phyloP scores from a whole-genome alignment of 1,284 basidiomycete species.

The Cystobasidiaceae sp. region DNA sequence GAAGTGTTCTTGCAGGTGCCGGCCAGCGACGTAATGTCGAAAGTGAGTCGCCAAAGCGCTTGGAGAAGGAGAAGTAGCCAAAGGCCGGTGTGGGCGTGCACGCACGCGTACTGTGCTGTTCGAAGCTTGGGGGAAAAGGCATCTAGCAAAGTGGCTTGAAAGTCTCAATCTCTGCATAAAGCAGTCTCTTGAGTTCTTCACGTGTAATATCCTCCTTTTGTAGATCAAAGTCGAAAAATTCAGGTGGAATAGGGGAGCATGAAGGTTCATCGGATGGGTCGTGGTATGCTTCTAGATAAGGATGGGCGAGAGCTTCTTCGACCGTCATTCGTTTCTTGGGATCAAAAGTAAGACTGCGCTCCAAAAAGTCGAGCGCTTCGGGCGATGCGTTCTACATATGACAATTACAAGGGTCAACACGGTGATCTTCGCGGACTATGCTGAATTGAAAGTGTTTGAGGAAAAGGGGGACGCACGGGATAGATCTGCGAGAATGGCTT shows the following conservation, averaged over 20 bases:
- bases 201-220: conserved; percentile 90
- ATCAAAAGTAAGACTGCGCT: conserved; percentile 67
- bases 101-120: too few relatives aligned
- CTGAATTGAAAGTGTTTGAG: too few relatives aligned
- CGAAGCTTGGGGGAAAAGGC: too few relatives aligned
- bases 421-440: too few relatives aligned
- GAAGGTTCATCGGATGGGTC: conserved; percentile 45
- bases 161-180: conserved; percentile 32
- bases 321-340: conserved; percentile 85
- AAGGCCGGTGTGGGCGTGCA: background rate
- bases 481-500: conserved; percentile 72
- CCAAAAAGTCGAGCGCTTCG: conserved; percentile 81
- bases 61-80: too few relatives aligned
- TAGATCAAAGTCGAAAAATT: conserved; percentile 91
- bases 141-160: conserved; percentile 26
- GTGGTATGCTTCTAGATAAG: conserved; percentile 79
- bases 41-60: too few relatives aligned
- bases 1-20: too few relatives aligned
- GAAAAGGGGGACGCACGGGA: conserved; percentile 50
- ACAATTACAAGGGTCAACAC: conserved; percentile 48
- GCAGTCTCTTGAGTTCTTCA: conserved; percentile 61
- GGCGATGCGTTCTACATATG: conserved; percentile 83
- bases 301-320: conserved; percentile 83
- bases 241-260: conserved; percentile 78
- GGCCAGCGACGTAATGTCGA: too few relatives aligned